Base-by-base conservation (phyloP, 1,284 basidiomycete species). In the Ceratorhiza oryzae-sativae region DNA sequence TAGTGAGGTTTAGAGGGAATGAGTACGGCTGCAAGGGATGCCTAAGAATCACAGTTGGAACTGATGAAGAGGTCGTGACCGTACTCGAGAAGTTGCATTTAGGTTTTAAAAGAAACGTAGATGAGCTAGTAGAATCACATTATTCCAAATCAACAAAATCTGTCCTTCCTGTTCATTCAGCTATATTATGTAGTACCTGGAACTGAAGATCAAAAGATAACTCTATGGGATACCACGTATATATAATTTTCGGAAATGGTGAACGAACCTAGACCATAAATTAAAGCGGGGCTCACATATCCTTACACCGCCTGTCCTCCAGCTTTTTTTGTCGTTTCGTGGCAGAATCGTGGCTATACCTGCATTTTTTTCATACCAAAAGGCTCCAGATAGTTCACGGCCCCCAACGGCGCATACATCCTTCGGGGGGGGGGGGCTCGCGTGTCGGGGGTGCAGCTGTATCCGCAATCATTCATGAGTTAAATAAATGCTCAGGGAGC, bases 21-120 rank as follows among this genome's bases (percentile, higher is more conserved):
- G 97, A 99, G 81, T 79, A 85, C 5, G 97, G 97, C 0, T 99
- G 97, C 76, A 84, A 84, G 55, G 97, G 90, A 0, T 97, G 94
- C 79, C 77, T 99, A 80, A 83, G 97, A 68, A 90, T 99, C 30
- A 98, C 97, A 0, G 85, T 99, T 8, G 97, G 97, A 0, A 94
- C 90, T 6, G 86, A 87, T 75, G 87, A 87, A 70, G 97, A 99
- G 83, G 95, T 93, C 76, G 79, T 76, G 73, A 79, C 81, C n/a
- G 80, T 90, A n/a, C 62, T 83, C 36, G 75, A 79, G 65, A 76
- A 78, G 73, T 74, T 84, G 71, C n/a, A 71, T 72, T 56, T 74
- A 78, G 72, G 74, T 79, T 10, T 74, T 82, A 63, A 74, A 60
- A 3, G 70, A 72, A n/a, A 73, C 68, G 32, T 72, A 72, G 41